phyloP scores from a whole-genome alignment of 1,284 basidiomycete species.

The Cryptococcus amylolentus region DNA sequence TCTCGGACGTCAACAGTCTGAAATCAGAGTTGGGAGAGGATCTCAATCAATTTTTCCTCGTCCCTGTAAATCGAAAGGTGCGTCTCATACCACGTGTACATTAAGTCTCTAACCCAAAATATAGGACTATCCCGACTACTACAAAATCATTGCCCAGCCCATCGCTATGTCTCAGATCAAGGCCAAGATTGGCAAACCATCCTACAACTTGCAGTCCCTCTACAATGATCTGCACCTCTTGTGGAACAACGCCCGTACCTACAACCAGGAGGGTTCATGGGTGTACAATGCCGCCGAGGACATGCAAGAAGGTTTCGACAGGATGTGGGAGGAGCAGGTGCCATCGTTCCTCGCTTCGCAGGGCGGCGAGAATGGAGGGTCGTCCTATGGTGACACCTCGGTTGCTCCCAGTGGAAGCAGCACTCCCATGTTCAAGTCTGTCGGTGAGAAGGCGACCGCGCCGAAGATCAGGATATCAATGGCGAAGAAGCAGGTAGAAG shows the following conservation, averaged over 20 bases:
- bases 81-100: conserved; percentile 21
- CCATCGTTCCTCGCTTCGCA: conserved; percentile 9
- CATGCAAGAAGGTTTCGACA: conserved; percentile 80
- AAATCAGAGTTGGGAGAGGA: conserved; percentile 61
- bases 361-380: conserved; percentile 2
- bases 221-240: conserved; percentile 78
- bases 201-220: conserved; percentile 72
- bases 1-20: conserved; percentile 54
- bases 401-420: conserved; percentile 34
- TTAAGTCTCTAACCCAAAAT: neutral
- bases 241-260: conserved; percentile 88
- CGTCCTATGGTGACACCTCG: conserved; percentile 2
- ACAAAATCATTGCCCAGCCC: conserved; percentile 65
- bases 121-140: conserved; percentile 78
- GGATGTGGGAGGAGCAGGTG: conserved; percentile 49
- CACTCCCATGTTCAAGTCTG: conserved; percentile 45
- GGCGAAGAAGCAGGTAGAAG: conserved; percentile 22
- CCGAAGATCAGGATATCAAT: conserved; percentile 44
- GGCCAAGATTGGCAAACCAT: conserved; percentile 70
- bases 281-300: conserved; percentile 90
- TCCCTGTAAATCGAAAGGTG: conserved; percentile 70
- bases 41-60: conserved; percentile 77
- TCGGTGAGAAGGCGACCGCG: conserved; percentile 15
- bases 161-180: conserved; percentile 85
- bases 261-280: conserved; percentile 69